Evolutionary conservation across 2,329 filamentous ascomycete species (phyloP).

Genomic region (Corniculantispora saksenae): DNA sequence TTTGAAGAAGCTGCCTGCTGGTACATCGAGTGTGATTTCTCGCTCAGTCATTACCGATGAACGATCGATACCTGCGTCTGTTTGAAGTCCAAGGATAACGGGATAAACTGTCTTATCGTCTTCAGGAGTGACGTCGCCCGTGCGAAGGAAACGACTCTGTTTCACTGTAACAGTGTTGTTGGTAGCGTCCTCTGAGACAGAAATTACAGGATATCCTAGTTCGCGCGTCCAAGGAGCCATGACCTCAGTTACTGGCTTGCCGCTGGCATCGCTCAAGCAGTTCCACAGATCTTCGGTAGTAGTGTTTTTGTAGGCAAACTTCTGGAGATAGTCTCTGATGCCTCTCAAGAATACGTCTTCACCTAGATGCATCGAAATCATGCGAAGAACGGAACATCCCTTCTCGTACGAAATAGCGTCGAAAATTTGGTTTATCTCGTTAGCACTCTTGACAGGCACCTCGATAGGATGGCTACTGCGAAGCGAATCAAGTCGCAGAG

Average conservation of each 20-base stretch:
- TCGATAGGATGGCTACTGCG: constrained; percentile 96
- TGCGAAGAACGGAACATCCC: constrained; percentile 93
- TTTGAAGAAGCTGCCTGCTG: constrained; percentile 88
- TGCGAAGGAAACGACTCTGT: constrained; percentile 93
- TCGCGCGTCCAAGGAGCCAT: constrained; percentile 98
- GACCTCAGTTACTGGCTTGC: constrained; percentile 84
- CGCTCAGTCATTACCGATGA: constrained; percentile 45
- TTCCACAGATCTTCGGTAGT: constrained; percentile 89
- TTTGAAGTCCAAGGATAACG: constrained; percentile 83
- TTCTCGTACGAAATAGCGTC: constrained; percentile 98
- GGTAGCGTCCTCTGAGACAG: constrained; percentile 61
- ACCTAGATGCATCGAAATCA: constrained; percentile 96
- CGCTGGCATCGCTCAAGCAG: constrained; percentile 81
- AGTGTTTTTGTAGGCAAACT: constrained; percentile 95
- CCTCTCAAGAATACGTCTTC: constrained; percentile 93
- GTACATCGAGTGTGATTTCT: constrained; percentile 75
- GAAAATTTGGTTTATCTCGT: constrained; percentile 98
- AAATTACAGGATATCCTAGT: constrained; percentile 88
- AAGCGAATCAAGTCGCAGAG: constrained; percentile 83
- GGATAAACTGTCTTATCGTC: constrained; percentile 88
- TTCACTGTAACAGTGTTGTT: constrained; percentile 79
- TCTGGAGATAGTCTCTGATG: constrained; percentile 86
- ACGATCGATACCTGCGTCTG: constrained; percentile 76
- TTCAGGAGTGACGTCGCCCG: constrained; percentile 88
- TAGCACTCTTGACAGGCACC: constrained; percentile 90